Percentiles rank a stretch among this genome's conserved stretches.
Conservation (phyloP, 306 rosid genomes). For the Lagenaria siceraria region DNA sequence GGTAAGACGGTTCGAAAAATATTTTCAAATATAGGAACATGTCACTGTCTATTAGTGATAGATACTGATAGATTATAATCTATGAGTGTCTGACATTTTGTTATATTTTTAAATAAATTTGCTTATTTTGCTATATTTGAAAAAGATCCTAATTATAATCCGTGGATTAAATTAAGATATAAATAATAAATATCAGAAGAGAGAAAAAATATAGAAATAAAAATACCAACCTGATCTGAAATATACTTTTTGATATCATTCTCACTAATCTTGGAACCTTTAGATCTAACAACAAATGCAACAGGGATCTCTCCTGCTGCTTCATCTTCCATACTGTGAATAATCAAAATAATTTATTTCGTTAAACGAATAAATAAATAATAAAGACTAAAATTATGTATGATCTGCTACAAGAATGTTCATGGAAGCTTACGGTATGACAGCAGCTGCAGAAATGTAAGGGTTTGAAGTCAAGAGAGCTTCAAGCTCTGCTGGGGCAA, state of each 20-base stretch:
- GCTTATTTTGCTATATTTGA: too few species aligned
- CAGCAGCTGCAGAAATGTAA: conserved; percentile 50
- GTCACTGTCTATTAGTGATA: too few species aligned
- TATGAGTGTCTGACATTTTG: too few species aligned
- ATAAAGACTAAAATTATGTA: background rate
- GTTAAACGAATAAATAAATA: too few species aligned
- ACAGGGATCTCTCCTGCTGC: conserved; percentile 12
- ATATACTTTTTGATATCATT: background rate
- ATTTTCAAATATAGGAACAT: too few species aligned
- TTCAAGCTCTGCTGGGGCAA: conserved; percentile 86
- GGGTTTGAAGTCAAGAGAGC: conserved; percentile 65
- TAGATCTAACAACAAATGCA: conserved; percentile 10
- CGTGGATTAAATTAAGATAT: too few species aligned
- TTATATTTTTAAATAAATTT: too few species aligned
- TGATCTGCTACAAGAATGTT: background rate
- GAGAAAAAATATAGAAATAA: background rate
- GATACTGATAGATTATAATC: too few species aligned
- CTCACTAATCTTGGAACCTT: conserved; percentile 10
- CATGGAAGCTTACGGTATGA: conserved; percentile 47
- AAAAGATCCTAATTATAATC: too few species aligned
- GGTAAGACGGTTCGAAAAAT: too few species aligned
- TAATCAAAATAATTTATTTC: background rate
- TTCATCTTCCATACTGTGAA: conserved; percentile 8
- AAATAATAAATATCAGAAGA: background rate
- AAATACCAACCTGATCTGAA: conserved; percentile 7